Evolutionary conservation across 768 basidiomycete species (phyloP), one percentile per base, ranked within the genome.

Genomic region (Mycena metata): DNA sequence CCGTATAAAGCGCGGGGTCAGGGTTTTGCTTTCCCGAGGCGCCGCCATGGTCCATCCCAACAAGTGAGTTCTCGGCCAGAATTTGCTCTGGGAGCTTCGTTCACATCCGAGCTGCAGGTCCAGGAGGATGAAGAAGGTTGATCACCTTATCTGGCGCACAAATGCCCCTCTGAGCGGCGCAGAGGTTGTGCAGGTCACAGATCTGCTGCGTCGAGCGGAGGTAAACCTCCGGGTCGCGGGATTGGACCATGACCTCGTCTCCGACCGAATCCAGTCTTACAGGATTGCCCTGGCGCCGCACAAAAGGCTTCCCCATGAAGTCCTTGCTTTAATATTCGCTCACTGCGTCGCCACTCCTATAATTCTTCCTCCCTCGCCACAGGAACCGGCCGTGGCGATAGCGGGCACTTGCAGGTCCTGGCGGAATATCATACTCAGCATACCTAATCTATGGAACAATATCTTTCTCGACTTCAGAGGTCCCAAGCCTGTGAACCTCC

Each of bases 401-500:
- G 70, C 70, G 17, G 39, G 55, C 42, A 69, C 67, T 19, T 72
- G 66, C 67, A 64, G 64, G 58, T 61, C 42, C 7, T 72, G 70
- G 70, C 46, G 70, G 9, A 24, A 35, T 42, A 54, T 65, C 24
- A 41, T 72, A 23, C 23, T 72, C 15, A 64, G 46, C 49, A 65
- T 66, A 3, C 70, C 70, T 5, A 65, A 72, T 50, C 55, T 72
- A 2, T 72, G 70, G 70, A 50, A 45, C 21, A 72, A 72, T 17
- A 65, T 72, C 55, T 66, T 72, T 26, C 67, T 72, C n/a, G 70
- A 72, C 24, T 69, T 72, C 49, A 68, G 45, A 49, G 52, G 64
- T 36, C 17, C 55, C 24, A 60, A 62, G 21, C 67, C 70, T 15
- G 60, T 65, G 1, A 60, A 68, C 39, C 55, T 72, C 9, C 63